Percentiles rank a stretch among this genome's conserved stretches.
Conservation (phyloP, 2,329 filamentous ascomycete genomes). For the Trichophyton verrucosum region DNA sequence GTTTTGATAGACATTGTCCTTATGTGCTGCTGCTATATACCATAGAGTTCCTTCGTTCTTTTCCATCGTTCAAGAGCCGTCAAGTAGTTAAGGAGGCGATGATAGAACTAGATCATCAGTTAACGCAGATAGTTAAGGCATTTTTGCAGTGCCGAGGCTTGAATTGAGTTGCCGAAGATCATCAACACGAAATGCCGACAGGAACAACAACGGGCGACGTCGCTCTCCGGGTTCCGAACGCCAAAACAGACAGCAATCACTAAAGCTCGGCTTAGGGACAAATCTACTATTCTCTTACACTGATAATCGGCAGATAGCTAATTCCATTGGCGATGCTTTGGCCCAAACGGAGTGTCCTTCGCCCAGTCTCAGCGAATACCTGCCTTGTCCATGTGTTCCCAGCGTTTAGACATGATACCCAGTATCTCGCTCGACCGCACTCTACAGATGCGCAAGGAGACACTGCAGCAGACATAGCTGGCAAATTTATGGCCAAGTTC, state of each 20-base stretch:
- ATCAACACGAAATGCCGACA: background rate
- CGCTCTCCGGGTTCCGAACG: background rate
- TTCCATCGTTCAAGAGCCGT: background rate
- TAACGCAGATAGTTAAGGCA: background rate
- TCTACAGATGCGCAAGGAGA: background rate
- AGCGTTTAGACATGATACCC: background rate
- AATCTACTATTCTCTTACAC: background rate
- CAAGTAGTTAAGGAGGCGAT: background rate
- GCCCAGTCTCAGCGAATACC: background rate
- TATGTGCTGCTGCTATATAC: background rate
- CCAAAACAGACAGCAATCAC: background rate
- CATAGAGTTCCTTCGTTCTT: background rate
- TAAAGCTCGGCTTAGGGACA: background rate
- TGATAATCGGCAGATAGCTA: background rate
- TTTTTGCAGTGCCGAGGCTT: background rate
- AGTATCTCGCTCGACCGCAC: background rate
- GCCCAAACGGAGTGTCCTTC: background rate
- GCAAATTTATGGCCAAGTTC: constrained; percentile 32
- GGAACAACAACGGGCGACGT: background rate
- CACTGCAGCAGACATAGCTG: constrained; percentile 25
- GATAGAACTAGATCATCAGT: background rate
- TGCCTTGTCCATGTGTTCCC: background rate
- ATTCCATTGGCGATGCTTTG: background rate
- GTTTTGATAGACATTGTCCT: background rate
- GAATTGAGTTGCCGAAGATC: background rate